Percentiles rank a stretch among this genome's conserved stretches.
Conservation (phyloP, 139 green algal genomes). For the Micractinium conductrix region DNA sequence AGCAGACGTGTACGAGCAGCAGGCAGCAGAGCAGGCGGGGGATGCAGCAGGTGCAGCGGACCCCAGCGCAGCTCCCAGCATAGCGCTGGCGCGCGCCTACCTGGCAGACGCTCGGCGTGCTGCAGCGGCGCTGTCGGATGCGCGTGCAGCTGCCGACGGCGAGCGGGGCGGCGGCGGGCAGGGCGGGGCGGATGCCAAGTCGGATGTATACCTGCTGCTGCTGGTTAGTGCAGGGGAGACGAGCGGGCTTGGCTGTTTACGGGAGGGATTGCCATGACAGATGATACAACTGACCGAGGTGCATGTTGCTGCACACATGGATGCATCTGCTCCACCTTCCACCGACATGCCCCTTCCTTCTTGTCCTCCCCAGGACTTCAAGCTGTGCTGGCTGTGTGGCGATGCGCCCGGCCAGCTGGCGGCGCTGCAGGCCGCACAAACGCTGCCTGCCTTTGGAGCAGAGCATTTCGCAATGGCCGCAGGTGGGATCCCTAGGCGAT, state of each 20-base stretch:
- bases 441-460: slow-evolving; percentile 16
- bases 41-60: background rate
- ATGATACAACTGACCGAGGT: too few relatives aligned
- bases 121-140: background rate
- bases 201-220: slow-evolving; percentile 16
- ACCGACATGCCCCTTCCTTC: background rate
- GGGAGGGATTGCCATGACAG: too few relatives aligned
- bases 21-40: background rate
- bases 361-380: slow-evolving; percentile 21
- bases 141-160: background rate
- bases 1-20: slow-evolving; percentile 10
- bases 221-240: slow-evolving; percentile 8
- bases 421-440: background rate
- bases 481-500: too few relatives aligned
- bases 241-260: too few relatives aligned
- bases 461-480: slow-evolving; percentile 25
- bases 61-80: background rate
- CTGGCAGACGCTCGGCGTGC: background rate
- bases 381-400: background rate
- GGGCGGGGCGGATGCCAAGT: background rate
- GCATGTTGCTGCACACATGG: too few relatives aligned
- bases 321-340: too few relatives aligned
- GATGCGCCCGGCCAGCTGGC: background rate
- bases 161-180: background rate
- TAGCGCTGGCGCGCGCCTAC: slow-evolving; percentile 4